A percentile compares a stretch with the other conserved stretches of the same genome.
phyloP scores from a whole-genome alignment of 768 basidiomycete genomes.

The Lyophyllum atratum region DNA sequence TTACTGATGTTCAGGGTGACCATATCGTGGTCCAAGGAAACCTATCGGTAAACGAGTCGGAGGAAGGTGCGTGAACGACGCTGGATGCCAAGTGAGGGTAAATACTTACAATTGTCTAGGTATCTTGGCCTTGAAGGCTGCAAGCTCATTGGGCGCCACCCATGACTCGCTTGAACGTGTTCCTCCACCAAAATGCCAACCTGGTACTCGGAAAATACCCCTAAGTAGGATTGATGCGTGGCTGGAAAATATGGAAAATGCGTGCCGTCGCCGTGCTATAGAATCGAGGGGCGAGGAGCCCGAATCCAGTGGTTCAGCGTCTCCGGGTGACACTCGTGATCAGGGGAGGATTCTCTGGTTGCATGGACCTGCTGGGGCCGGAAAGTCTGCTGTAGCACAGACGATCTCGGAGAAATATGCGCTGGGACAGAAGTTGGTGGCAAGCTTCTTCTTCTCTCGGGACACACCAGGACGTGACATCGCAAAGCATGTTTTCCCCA shows the following conservation, averaged over 20 bases:
- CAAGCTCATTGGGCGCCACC: not conserved
- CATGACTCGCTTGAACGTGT: not conserved
- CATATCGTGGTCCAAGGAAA: not conserved
- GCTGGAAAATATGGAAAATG: not conserved
- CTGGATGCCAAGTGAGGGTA: too few species aligned
- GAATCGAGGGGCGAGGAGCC: not conserved
- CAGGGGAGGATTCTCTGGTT: constrained; percentile 12
- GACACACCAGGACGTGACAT: constrained; percentile 19
- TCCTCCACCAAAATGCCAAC: constrained; percentile 18
- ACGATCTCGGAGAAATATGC: constrained; percentile 16
- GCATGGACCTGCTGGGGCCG: constrained; percentile 19
- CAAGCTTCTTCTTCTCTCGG: constrained; percentile 35
- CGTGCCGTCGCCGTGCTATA: not conserved
- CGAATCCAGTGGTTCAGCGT: not conserved
- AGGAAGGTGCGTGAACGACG: not conserved
- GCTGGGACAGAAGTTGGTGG: constrained; percentile 19
- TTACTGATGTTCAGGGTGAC: not conserved
- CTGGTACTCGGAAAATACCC: not conserved
- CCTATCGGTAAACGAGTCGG: not conserved
- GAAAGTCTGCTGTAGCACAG: constrained; percentile 6
- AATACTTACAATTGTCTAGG: not conserved
- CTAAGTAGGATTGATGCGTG: constrained; percentile 6
- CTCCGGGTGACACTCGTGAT: not conserved
- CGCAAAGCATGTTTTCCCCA: constrained; percentile 22
- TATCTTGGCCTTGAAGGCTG: not conserved